Evolutionary conservation across 352 stramenopile genomes (phyloP).

Genomic region (Pythium phragmitis): DNA sequence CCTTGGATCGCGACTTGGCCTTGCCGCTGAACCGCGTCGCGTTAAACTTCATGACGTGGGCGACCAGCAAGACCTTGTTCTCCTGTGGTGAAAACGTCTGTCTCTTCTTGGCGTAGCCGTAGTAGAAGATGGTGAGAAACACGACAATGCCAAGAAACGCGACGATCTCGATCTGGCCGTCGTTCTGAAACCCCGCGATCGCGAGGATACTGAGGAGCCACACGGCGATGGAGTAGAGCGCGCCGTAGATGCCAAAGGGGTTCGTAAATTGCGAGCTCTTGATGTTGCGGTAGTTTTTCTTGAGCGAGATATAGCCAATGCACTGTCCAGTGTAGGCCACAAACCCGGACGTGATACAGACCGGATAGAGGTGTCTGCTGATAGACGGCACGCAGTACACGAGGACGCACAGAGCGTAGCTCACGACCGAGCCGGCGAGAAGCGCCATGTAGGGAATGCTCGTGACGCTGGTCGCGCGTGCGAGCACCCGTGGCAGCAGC

Average conservation of each 20-base stretch:
- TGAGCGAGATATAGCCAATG: slow-evolving; percentile 6
- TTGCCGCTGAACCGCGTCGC: too few relatives aligned
- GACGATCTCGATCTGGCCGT: slow-evolving; percentile 13
- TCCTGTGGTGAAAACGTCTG: too few relatives aligned
- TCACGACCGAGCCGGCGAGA: slow-evolving; percentile 9
- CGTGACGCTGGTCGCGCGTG: not conserved
- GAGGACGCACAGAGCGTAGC: slow-evolving; percentile 21
- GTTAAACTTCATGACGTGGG: too few relatives aligned
- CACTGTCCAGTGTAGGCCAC: too few relatives aligned
- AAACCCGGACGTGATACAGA: too few relatives aligned
- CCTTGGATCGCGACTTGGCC: too few relatives aligned
- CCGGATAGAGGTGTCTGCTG: too few relatives aligned
- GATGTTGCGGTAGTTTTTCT: slow-evolving; percentile 25
- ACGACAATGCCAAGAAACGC: too few relatives aligned
- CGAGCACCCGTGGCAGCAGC: slow-evolving; percentile 20
- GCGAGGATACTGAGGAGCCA: slow-evolving; percentile 15
- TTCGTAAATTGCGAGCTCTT: slow-evolving; percentile 14
- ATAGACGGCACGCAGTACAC: too few relatives aligned
- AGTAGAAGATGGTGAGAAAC: too few relatives aligned
- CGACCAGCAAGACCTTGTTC: too few relatives aligned
- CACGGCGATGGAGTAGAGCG: slow-evolving; percentile 19
- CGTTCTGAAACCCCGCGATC: slow-evolving; percentile 19
- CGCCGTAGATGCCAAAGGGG: slow-evolving; percentile 23
- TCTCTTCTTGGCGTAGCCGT: too few relatives aligned
- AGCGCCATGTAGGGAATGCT: slow-evolving; percentile 26